Conservation (phyloP, 1,139 yeast genomes). For the Nakaseomyces delphensis region DNA sequence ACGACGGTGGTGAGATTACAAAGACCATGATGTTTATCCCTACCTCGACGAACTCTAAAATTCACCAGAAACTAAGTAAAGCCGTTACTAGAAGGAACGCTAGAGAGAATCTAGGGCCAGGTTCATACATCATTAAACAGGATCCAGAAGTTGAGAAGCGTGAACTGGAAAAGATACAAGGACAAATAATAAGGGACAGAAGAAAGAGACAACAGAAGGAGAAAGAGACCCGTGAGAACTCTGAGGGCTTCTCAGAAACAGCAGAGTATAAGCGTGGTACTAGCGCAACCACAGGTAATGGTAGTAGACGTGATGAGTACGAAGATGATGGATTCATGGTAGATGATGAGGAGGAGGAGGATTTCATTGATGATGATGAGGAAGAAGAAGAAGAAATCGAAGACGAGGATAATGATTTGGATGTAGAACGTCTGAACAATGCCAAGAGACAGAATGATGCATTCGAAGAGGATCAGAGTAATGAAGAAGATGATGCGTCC, state of each 20-base stretch:
- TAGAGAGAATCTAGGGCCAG: slow-evolving; percentile 42
- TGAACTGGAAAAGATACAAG: slow-evolving; percentile 71
- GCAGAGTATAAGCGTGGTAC: slow-evolving; percentile 1
- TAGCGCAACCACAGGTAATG: slow-evolving; percentile 22
- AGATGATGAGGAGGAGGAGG: slow-evolving; percentile 42
- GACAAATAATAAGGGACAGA: slow-evolving; percentile 59
- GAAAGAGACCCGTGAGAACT: slow-evolving; percentile 39
- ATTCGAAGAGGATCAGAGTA: slow-evolving; percentile 27
- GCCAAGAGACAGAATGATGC: slow-evolving; percentile 50
- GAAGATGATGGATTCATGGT: slow-evolving; percentile 39
- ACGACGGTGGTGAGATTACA: slow-evolving; percentile 36
- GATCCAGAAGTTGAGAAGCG: slow-evolving; percentile 86
- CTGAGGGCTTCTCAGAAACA: slow-evolving; percentile 10
- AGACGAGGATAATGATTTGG: slow-evolving; percentile 45
- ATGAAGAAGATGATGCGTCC: slow-evolving; percentile 21
- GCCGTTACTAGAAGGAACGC: slow-evolving; percentile 65
- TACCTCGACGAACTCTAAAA: slow-evolving; percentile 71
- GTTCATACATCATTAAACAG: slow-evolving; percentile 66
- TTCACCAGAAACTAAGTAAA: slow-evolving; percentile 71
- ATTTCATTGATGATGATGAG: slow-evolving; percentile 42
- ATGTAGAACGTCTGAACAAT: slow-evolving; percentile 54
- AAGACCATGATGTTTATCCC: slow-evolving; percentile 73
- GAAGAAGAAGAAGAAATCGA: slow-evolving; percentile 30
- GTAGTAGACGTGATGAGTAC: slow-evolving; percentile 33
- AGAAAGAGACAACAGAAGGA: slow-evolving; percentile 55